Evolutionary conservation across 164 flowering plant species (phyloP), one percentile per base, ranked within the genome.

Genomic region (Warburgia ugandensis): DNA sequence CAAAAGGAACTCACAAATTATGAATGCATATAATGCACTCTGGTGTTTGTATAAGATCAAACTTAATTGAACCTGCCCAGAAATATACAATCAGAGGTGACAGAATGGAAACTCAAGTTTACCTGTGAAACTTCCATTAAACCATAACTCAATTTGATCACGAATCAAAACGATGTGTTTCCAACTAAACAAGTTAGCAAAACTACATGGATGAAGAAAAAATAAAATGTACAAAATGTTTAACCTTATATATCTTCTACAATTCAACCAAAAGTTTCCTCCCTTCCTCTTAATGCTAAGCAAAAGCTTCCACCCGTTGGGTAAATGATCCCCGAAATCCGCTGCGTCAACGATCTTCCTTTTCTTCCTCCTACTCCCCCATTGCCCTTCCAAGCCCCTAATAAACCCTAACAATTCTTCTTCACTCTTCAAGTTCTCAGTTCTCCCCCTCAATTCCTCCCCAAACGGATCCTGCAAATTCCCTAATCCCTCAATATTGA

Each of bases 191-290:
- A n/a, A n/a, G n/a, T n/a, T n/a, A n/a, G n/a, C n/a, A n/a, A n/a
- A n/a, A n/a, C n/a, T n/a, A n/a, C n/a, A n/a, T n/a, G n/a, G 32
- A 48, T 1, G 5, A 29, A 52, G 9, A 29, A 5, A 12, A 19
- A 22, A 25, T 27, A 5, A 7, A 10, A 29, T 43, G 40, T 14
- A 6, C 0, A 37, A 51, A 58, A n/a, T n/a, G n/a, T n/a, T n/a
- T n/a, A n/a, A 90, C 97, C 95, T 90, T 65, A 86, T 75, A 50
- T 78, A 90, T 60, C 83, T 50, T 29, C 81, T 70, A 57, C 88
- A 78, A 60, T 59, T 54, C 54, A 86, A 38, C 74, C 73, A 82
- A 22, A 68, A 62, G 1, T 36, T 60, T 12, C 79, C 79, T n/a
- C 64, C 74, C 49, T 64, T 74, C 84, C 68, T 73, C 78, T 68